These are phyloP conservation scores for Barnettozyma salicaria DNA, from an alignment of 805 yeast species.

Conservation along the genomic window DNA sequence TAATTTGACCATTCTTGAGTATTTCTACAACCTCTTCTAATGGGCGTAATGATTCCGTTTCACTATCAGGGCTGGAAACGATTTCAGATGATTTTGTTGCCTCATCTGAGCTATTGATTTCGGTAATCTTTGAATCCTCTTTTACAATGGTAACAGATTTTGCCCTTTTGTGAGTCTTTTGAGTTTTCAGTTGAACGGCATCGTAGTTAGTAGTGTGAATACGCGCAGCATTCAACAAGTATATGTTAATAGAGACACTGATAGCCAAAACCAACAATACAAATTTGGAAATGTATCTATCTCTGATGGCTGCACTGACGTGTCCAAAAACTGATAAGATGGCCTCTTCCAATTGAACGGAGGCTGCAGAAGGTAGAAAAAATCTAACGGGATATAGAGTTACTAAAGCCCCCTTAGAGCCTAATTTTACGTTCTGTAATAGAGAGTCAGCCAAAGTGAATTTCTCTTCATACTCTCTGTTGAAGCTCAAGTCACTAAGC, in stretches of 20 bases:
- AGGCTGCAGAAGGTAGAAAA: conserved; percentile 50
- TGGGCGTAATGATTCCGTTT: conserved; percentile 40
- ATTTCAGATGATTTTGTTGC: conserved; percentile 22
- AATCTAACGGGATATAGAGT: conserved; percentile 52
- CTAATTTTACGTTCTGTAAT: conserved; percentile 29
- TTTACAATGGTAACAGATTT: conserved; percentile 25
- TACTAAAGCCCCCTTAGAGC: conserved; percentile 45
- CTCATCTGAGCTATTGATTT: conserved; percentile 13
- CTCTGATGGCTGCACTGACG: conserved; percentile 66
- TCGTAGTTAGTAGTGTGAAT: conserved; percentile 42
- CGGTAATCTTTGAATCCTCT: conserved; percentile 20
- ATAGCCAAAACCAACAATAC: conserved; percentile 65
- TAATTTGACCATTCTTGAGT: conserved; percentile 66
- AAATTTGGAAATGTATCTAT: conserved; percentile 72
- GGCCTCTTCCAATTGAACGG: conserved; percentile 58
- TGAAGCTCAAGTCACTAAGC: conserved; percentile 46
- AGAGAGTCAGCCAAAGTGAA: conserved; percentile 23
- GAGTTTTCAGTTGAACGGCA: conserved; percentile 16
- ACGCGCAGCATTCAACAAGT: conserved; percentile 81
- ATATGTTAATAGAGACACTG: conserved; percentile 76
- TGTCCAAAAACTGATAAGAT: conserved; percentile 44
- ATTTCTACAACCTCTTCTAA: conserved; percentile 57
- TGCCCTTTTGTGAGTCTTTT: conserved; percentile 29
- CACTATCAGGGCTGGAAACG: conserved; percentile 30
- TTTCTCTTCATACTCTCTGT: conserved; percentile 19